Evolutionary conservation across 1,284 basidiomycete genomes (phyloP).

Genomic region (Phlebopus sp.): DNA sequence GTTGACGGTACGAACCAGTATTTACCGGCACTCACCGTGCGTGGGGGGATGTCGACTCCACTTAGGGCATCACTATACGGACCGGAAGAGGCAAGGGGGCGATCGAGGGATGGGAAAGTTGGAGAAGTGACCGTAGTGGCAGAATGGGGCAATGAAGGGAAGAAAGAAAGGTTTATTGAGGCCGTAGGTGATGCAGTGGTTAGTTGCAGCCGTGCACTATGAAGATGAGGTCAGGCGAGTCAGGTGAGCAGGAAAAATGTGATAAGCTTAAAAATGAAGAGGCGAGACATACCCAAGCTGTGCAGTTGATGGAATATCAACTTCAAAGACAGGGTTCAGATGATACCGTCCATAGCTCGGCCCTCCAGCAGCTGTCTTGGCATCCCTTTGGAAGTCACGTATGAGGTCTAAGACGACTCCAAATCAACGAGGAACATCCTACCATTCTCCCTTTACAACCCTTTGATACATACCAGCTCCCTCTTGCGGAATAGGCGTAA

Average conservation of each 20-base stretch:
- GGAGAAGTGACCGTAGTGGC: conserved; percentile 8
- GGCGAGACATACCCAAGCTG: conserved; percentile 56
- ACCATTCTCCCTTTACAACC: conserved; percentile 69
- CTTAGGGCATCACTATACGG: conserved; percentile 71
- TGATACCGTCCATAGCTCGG: conserved; percentile 62
- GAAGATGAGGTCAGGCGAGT: not conserved
- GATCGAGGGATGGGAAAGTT: conserved; percentile 28
- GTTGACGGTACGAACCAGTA: conserved; percentile 78
- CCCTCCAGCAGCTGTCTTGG: conserved; percentile 57
- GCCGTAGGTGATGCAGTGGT: conserved; percentile 41
- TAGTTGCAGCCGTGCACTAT: conserved; percentile 67
- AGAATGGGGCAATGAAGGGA: conserved; percentile 31
- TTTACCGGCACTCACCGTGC: conserved; percentile 53
- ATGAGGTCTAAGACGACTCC: not conserved
- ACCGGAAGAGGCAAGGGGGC: conserved; percentile 67
- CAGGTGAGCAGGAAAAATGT: not conserved
- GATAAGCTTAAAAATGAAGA: not conserved
- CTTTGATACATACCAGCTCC: conserved; percentile 90
- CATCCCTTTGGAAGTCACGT: conserved; percentile 41
- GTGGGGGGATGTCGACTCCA: conserved; percentile 63
- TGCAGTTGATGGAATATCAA: conserved; percentile 52
- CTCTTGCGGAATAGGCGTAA: conserved; percentile 82
- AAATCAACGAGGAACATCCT: conserved; percentile 1
- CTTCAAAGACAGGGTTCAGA: conserved; percentile 66
- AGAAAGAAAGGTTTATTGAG: conserved; percentile 62